A percentile compares a stretch with the other conserved stretches of the same genome.
phyloP scores from a whole-genome alignment of 306 rosid species.

The Coriaria nepalensis region DNA sequence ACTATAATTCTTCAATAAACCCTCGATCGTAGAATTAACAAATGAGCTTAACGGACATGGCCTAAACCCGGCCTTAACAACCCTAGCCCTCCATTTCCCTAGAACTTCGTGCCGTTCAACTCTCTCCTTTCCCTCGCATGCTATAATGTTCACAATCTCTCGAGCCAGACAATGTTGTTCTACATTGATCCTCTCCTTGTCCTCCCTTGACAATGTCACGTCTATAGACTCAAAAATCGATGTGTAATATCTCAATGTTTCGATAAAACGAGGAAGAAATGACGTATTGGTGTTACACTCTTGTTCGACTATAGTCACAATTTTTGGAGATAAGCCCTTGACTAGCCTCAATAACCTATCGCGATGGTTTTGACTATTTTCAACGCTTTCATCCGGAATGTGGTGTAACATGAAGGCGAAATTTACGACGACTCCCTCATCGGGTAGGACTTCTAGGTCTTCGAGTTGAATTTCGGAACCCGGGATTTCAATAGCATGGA shows the following conservation, averaged over 20 bases:
- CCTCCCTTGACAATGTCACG: conserved; percentile 48
- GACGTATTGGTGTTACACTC: conserved; percentile 57
- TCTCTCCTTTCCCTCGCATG: conserved; percentile 79
- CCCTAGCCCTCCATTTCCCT: conserved; percentile 59
- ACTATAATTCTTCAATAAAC: conserved; percentile 49
- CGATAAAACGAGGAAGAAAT: conserved; percentile 57
- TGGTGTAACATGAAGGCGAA: conserved; percentile 73
- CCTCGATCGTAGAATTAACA: conserved; percentile 46
- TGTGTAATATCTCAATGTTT: conserved; percentile 46
- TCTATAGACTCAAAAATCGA: conserved; percentile 71
- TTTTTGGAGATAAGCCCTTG: conserved; percentile 61
- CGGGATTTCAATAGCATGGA: conserved; percentile 31
- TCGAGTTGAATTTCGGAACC: conserved; percentile 38
- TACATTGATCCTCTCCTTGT: conserved; percentile 57
- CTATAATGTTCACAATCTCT: conserved; percentile 75
- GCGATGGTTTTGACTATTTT: conserved; percentile 38
- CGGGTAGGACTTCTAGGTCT: conserved; percentile 41
- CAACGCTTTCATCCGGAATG: conserved; percentile 63
- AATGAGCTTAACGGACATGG: conserved; percentile 59
- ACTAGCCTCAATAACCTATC: conserved; percentile 49
- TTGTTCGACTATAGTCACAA: conserved; percentile 83
- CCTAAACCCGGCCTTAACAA: conserved; percentile 63
- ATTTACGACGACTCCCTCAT: conserved; percentile 73
- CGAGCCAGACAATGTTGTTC: conserved; percentile 91
- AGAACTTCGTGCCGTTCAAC: conserved; percentile 78